Conservation (phyloP, 164 flowering plant species). For the Pachysandra terminalis region DNA sequence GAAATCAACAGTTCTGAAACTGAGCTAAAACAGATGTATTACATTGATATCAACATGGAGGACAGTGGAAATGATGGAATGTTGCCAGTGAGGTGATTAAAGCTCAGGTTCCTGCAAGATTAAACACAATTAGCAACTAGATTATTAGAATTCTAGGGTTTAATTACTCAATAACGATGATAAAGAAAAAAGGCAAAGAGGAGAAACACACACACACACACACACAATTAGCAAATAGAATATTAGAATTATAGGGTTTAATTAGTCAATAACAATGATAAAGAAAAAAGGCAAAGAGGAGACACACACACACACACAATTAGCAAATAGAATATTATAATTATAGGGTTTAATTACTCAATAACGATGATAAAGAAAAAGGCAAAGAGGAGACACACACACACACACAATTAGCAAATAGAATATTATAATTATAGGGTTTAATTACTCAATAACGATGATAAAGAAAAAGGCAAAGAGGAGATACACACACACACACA, state of each 20-base stretch:
- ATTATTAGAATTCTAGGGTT: background rate
- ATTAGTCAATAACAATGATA: background rate
- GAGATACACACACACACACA: too few relatives aligned
- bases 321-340: background rate
- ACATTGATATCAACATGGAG: conserved; percentile 43
- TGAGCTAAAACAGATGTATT: conserved; percentile 11
- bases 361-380: background rate
- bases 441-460: background rate
- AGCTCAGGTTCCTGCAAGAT: conserved; percentile 47
- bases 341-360: background rate
- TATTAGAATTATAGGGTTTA: background rate
- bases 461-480: background rate
- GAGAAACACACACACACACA: too few relatives aligned
- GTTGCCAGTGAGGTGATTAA: conserved; percentile 36
- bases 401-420: conserved; percentile 1
- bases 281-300: background rate
- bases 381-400: too few relatives aligned
- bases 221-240: background rate
- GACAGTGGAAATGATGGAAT: conserved; percentile 40
- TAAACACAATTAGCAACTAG: conserved; percentile 1
- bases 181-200: background rate
- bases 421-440: background rate
- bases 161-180: background rate
- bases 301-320: too few relatives aligned
- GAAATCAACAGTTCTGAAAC: background rate